phyloP scores from a whole-genome alignment of 257 asterid species.

The Primulina huaijiensis region DNA sequence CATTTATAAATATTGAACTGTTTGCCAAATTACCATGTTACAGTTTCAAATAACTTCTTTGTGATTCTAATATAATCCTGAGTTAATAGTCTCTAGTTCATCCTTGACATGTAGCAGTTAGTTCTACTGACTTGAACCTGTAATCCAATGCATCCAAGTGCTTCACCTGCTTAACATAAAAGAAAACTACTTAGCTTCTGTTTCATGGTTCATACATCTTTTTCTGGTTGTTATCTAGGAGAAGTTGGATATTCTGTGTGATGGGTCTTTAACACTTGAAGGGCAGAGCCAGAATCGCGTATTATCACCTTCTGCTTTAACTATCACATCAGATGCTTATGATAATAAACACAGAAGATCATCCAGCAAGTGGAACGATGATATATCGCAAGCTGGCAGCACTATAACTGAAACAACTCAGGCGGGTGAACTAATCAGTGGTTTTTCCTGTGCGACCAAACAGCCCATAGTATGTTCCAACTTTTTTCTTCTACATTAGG shows the following conservation, averaged over 20 bases:
- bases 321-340: constrained; percentile 40
- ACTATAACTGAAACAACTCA: constrained; percentile 73
- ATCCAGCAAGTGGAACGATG: constrained; percentile 84
- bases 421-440: constrained; percentile 72
- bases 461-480: constrained; percentile 58
- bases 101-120: constrained; percentile 20
- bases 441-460: constrained; percentile 66
- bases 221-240: constrained; percentile 40
- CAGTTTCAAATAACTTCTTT: not conserved
- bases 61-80: constrained; percentile 14
- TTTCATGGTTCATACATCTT: constrained; percentile 21
- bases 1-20: not conserved
- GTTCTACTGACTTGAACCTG: constrained; percentile 4
- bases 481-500: constrained; percentile 24
- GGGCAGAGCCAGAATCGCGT: constrained; percentile 56
- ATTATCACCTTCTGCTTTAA: constrained; percentile 48
- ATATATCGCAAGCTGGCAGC: constrained; percentile 77
- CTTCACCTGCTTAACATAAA: constrained; percentile 15
- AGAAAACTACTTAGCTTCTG: constrained; percentile 21
- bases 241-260: constrained; percentile 62
- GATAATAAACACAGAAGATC: constrained; percentile 52
- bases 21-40: not conserved
- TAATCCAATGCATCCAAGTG: constrained; percentile 21
- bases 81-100: constrained; percentile 20
- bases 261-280: constrained; percentile 51